Percentiles rank a stretch among this genome's conserved stretches.
Conservation (phyloP, 1,284 basidiomycete species). For the Trametes polyzona region DNA sequence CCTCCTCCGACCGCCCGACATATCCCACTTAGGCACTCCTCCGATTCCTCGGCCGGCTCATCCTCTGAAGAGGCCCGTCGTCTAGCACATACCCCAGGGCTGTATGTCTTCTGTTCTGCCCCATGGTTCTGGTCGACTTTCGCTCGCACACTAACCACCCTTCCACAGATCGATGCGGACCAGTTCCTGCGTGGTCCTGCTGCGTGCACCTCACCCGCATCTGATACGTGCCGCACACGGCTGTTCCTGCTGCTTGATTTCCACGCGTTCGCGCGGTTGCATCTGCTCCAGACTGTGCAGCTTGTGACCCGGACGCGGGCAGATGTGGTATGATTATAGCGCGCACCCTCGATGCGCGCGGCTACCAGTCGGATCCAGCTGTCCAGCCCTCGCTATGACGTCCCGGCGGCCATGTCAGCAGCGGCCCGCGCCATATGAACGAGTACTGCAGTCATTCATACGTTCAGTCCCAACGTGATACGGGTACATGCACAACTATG, state of each 20-base stretch:
- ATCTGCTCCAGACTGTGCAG: background rate
- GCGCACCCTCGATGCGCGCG: background rate
- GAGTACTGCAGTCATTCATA: background rate
- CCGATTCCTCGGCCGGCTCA: slow-evolving; percentile 8
- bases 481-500: background rate
- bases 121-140: background rate
- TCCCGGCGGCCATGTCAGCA: background rate
- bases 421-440: background rate
- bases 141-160: background rate
- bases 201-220: slow-evolving; percentile 12
- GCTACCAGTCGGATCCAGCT: background rate
- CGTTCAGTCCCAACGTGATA: no score
- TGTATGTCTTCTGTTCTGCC: background rate
- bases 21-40: background rate
- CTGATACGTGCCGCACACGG: slow-evolving; percentile 4
- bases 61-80: slow-evolving; percentile 7
- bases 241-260: background rate
- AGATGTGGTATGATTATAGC: background rate
- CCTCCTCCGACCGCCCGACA: background rate
- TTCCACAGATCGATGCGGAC: slow-evolving; percentile 4
- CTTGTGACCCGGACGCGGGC: background rate
- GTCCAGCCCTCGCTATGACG: background rate
- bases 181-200: background rate
- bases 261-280: background rate
- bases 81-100: no score